Evolutionary conservation across 345 rosid genomes (phyloP), one percentile per base, ranked within the genome.

Genomic region (Raphanus raphanistrum): DNA sequence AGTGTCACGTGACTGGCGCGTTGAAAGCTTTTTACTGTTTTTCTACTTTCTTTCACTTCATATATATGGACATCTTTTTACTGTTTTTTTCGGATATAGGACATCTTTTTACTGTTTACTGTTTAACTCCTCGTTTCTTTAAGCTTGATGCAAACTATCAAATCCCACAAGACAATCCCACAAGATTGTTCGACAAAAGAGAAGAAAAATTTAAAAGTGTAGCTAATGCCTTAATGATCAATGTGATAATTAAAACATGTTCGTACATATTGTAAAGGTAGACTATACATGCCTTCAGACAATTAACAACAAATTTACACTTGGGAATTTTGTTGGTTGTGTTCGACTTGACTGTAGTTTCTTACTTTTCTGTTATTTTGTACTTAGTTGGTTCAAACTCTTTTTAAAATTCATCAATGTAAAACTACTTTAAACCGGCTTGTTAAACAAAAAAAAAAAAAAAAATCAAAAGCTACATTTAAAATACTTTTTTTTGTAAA

Each of bases 1-100:
- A 74, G 68, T 59, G 63, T 73, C 82, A 79, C 82, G 78, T 79
- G 82, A 79, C 78, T 67, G 68, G 77, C 77, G 55, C 63, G 31
- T 70, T 2, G 21, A 35, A 31, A 48, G 74, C n/a, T 41, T 60
- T 17, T 62, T 43, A 41, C 68, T 45, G 55, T n/a, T n/a, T 50
- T 50, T n/a, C 55, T n/a, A 50, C 27, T 35, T 4, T 63, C 48
- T 63, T 63, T 63, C 50, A 36, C 68, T 21, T 21, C 36, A 16
- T 15, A 8, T 64, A 31, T 31, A 16, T 41, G 38, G 10, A 29
- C 38, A 29, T 62, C 66, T 61, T 11, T 27, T 57, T 55, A 17
- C 28, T 55, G 4, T 45, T 12, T 45, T 45, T 8, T 10, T 41
- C n/a, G 48, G 48, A 41, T 41, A 41, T 1, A 36, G 8, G 2